These are phyloP conservation scores for Stereocaulon alpinum DNA, from an alignment of 495 filamentous ascomycete genomes.

Conservation along the genomic window DNA sequence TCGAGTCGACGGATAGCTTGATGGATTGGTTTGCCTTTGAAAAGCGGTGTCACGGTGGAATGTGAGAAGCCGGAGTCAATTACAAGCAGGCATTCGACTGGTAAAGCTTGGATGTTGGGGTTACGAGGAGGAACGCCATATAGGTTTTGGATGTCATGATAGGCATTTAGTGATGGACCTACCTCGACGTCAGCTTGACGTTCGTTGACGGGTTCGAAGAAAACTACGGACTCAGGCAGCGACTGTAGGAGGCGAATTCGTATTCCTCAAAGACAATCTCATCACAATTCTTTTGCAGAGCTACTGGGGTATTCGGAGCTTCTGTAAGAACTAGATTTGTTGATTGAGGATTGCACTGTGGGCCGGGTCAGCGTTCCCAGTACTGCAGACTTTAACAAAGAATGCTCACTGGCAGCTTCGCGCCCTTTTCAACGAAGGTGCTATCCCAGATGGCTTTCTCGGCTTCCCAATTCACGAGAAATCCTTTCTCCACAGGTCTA, in stretches of 20 bases:
- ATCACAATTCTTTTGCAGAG: conserved; percentile 79
- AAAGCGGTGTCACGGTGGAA: conserved; percentile 81
- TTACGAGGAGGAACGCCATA: conserved; percentile 38
- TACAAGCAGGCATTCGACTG: conserved; percentile 73
- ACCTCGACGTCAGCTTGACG: conserved; percentile 23
- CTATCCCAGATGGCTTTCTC: conserved; percentile 95
- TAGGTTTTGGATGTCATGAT: conserved; percentile 62
- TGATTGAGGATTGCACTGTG: conserved; percentile 61
- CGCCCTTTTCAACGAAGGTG: conserved; percentile 64
- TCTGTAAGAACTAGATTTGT: conserved; percentile 80
- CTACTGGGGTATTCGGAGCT: conserved; percentile 74
- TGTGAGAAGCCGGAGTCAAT: conserved; percentile 91
- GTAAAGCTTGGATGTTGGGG: conserved; percentile 33
- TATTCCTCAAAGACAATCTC: conserved; percentile 98
- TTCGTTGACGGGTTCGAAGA: not conserved
- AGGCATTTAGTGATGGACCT: conserved; percentile 71
- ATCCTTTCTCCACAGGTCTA: conserved; percentile 90
- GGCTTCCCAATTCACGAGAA: conserved; percentile 91
- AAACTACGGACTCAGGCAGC: conserved; percentile 53
- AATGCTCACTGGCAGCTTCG: conserved; percentile 25
- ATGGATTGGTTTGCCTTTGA: conserved; percentile 71
- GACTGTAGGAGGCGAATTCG: conserved; percentile 79
- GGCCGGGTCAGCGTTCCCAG: conserved; percentile 4
- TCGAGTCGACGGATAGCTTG: conserved; percentile 76
- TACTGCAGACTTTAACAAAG: not conserved